phyloP scores from a whole-genome alignment of 345 rosid species.

The Salix viminalis region DNA sequence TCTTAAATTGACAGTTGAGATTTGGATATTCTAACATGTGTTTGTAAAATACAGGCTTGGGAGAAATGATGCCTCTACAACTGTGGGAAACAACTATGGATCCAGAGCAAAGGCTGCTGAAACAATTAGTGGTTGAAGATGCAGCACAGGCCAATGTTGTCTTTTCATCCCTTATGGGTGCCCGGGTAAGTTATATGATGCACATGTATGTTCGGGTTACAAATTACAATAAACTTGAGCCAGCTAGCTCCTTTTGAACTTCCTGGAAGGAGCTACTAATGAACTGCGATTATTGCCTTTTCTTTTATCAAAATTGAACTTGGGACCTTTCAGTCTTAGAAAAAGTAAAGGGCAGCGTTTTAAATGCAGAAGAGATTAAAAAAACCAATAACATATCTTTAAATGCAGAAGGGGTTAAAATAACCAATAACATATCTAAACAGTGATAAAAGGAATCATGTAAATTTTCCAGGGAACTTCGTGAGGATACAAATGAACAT shows the following conservation, averaged over 20 bases:
- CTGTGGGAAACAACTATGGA: conserved; percentile 98
- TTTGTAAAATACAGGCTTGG: conserved; percentile 56
- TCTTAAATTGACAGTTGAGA: not conserved
- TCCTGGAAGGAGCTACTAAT: not conserved
- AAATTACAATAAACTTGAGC: not conserved
- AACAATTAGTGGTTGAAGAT: conserved; percentile 78
- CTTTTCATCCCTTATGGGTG: conserved; percentile 92
- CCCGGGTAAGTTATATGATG: conserved; percentile 50
- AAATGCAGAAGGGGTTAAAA: not conserved
- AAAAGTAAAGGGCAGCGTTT: not conserved
- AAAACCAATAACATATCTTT: not conserved
- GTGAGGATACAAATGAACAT: not conserved
- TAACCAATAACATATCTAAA: not conserved
- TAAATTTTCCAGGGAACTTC: not conserved
- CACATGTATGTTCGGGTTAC: not conserved
- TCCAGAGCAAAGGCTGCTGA: conserved; percentile 75
- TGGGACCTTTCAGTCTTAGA: not conserved
- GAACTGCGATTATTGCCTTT: not conserved
- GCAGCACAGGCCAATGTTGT: conserved; percentile 67
- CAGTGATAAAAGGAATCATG: not conserved
- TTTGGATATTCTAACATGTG: not conserved
- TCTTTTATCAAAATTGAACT: not conserved
- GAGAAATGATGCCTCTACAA: conserved; percentile 99
- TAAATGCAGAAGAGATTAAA: not conserved
- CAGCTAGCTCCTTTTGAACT: not conserved